Evolutionary conservation across 345 rosid species (phyloP).

Genomic region (Kandelia obovata): DNA sequence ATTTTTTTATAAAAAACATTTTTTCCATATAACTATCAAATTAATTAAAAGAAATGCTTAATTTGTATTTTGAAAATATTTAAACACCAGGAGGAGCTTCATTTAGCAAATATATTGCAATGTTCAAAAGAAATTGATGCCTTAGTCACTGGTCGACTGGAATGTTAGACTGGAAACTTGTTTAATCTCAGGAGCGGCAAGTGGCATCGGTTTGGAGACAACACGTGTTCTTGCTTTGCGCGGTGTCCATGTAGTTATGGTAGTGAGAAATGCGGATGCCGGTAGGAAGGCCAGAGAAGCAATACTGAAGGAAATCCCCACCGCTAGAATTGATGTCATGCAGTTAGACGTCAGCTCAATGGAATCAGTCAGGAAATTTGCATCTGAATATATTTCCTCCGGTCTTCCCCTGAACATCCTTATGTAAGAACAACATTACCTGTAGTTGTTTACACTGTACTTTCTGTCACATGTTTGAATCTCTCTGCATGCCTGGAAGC

Average conservation of each 20-base stretch:
- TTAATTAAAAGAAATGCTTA: no score
- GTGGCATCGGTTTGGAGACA: slow-evolving; percentile 41
- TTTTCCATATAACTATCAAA: no score
- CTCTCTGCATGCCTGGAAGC: no score
- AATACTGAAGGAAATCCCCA: slow-evolving; percentile 27
- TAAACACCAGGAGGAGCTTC: no score
- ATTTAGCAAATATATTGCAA: background rate
- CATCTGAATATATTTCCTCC: slow-evolving; percentile 22
- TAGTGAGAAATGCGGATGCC: slow-evolving; percentile 33
- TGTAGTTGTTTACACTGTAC: background rate
- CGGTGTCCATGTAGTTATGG: slow-evolving; percentile 28
- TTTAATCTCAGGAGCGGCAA: slow-evolving; percentile 34
- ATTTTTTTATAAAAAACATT: no score
- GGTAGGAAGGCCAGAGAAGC: slow-evolving; percentile 31
- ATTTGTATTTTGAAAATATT: no score
- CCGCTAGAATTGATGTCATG: slow-evolving; percentile 32
- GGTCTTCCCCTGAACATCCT: slow-evolving; percentile 41
- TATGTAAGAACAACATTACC: slow-evolving; percentile 25
- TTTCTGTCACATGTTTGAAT: background rate
- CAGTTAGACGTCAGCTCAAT: slow-evolving; percentile 42
- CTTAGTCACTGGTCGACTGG: background rate
- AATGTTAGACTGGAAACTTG: background rate
- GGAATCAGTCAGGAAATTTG: slow-evolving; percentile 39
- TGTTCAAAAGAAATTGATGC: background rate
- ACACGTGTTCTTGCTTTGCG: slow-evolving; percentile 36